Conservation (phyloP, 2,329 filamentous ascomycete genomes). For the Immersiporthe knoxdaviesiana region DNA sequence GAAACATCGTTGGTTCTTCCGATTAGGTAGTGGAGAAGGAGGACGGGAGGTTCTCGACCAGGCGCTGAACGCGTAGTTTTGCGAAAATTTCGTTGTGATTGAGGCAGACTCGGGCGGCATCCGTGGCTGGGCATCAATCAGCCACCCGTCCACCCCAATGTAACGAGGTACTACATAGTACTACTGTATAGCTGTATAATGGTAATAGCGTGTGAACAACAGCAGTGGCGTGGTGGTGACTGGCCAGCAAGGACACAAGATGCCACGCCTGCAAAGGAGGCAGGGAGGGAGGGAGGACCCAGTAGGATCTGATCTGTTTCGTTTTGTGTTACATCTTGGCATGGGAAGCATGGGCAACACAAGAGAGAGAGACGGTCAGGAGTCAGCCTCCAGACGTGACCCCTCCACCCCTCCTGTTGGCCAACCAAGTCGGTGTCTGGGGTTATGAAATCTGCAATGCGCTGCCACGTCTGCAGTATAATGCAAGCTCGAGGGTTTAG, state of each 20-base stretch:
- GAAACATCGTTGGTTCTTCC: background rate
- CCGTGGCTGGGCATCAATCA: background rate
- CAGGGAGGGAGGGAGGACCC: background rate
- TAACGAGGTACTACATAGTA: background rate
- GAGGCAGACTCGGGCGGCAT: background rate
- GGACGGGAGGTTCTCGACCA: background rate
- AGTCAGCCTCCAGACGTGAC: background rate
- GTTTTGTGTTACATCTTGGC: background rate
- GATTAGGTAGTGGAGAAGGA: background rate
- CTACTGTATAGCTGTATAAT: background rate
- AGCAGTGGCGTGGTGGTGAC: background rate
- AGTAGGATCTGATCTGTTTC: background rate
- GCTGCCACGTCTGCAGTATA: constrained; percentile 14
- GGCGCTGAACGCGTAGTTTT: background rate
- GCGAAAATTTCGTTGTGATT: background rate
- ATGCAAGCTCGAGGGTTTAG: constrained; percentile 1
- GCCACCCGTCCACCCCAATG: background rate
- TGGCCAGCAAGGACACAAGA: background rate
- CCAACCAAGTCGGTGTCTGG: constrained; percentile 7
- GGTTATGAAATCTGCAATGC: constrained; percentile 9
- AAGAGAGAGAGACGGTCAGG: background rate
- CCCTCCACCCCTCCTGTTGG: background rate
- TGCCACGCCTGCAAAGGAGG: constrained; percentile 1
- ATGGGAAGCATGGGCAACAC: background rate
- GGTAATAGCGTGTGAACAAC: background rate